Evolutionary conservation across 306 rosid genomes (phyloP).

Genomic region (Quercus agrifolia): DNA sequence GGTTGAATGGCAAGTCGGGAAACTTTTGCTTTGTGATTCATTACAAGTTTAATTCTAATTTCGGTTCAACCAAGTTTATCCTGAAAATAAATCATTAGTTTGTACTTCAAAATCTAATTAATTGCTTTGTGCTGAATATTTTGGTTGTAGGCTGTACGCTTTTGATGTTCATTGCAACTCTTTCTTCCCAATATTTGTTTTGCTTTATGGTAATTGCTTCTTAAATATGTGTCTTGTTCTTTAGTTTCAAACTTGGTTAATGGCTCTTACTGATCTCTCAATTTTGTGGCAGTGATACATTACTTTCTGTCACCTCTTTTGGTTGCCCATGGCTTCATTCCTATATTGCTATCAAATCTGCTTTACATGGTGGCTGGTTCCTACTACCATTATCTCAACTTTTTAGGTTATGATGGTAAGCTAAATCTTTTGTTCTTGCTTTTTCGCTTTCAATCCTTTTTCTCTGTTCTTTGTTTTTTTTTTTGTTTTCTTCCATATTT

Average conservation of each 20-base stretch:
- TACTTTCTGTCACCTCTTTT: slow-evolving; percentile 88
- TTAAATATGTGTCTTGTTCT: slow-evolving; percentile 6
- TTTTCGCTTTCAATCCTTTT: neutral
- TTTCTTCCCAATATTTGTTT: slow-evolving; percentile 95
- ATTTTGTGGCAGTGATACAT: slow-evolving; percentile 83
- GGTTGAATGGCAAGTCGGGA: slow-evolving; percentile 80
- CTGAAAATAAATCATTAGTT: neutral
- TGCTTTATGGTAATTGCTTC: slow-evolving; percentile 71
- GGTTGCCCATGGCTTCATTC: slow-evolving; percentile 96
- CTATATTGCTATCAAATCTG: slow-evolving; percentile 84
- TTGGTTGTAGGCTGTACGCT: slow-evolving; percentile 81
- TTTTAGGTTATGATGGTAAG: slow-evolving; percentile 98
- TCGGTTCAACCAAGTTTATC: neutral
- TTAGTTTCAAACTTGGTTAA: slow-evolving; percentile 12
- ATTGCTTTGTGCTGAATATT: slow-evolving; percentile 26
- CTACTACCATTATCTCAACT: slow-evolving; percentile 95
- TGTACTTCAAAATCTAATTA: neutral
- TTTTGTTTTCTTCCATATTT: neutral
- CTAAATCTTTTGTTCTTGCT: neutral
- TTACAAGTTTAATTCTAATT: neutral
- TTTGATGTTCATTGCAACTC: slow-evolving; percentile 99
- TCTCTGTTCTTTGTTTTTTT: no score
- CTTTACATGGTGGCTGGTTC: slow-evolving; percentile 93
- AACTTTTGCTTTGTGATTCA: slow-evolving; percentile 8
- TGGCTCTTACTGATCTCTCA: slow-evolving; percentile 29